A percentile compares a stretch with the other conserved stretches of the same genome.
Evolutionary conservation across 257 asterid species (phyloP).

Genomic region (Apocynum venetum): DNA sequence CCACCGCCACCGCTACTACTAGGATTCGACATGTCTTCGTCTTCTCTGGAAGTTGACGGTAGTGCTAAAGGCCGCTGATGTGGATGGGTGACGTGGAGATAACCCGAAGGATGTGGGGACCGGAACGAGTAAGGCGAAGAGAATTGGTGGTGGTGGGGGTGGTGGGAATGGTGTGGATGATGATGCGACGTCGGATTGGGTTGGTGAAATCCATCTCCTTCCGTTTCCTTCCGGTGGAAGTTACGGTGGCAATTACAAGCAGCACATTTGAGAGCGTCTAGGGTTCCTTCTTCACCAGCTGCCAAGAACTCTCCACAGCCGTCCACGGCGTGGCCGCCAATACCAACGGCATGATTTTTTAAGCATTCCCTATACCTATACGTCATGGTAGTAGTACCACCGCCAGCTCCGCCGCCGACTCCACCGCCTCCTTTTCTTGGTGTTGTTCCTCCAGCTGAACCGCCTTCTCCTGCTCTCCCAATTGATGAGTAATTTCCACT

Average conservation of each 20-base stretch:
- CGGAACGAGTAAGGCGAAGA: conserved; percentile 26
- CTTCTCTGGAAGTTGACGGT: conserved; percentile 37
- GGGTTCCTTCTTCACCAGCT: conserved; percentile 64
- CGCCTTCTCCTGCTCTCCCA: conserved; percentile 16
- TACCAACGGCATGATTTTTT: conserved; percentile 71
- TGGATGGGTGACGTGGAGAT: conserved; percentile 29
- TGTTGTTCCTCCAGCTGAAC: conserved; percentile 4
- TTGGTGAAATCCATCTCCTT: conserved; percentile 21
- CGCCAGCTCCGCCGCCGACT: conserved; percentile 1
- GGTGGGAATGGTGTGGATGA: neutral
- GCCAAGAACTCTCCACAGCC: conserved; percentile 82
- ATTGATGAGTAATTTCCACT: conserved; percentile 14
- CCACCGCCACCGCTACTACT: conserved; percentile 35
- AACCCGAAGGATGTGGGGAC: conserved; percentile 30
- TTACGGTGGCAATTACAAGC: conserved; percentile 85
- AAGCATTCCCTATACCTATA: conserved; percentile 57
- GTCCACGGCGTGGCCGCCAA: conserved; percentile 72
- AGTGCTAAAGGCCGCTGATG: conserved; percentile 29
- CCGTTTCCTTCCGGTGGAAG: conserved; percentile 67
- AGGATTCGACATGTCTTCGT: conserved; percentile 41
- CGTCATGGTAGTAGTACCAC: neutral
- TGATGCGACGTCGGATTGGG: conserved; percentile 19
- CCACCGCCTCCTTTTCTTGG: conserved; percentile 8
- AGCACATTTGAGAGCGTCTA: conserved; percentile 63
- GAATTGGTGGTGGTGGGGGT: conserved; percentile 23